Conservation (phyloP, 345 rosid species). For the Murraya koenigii region DNA sequence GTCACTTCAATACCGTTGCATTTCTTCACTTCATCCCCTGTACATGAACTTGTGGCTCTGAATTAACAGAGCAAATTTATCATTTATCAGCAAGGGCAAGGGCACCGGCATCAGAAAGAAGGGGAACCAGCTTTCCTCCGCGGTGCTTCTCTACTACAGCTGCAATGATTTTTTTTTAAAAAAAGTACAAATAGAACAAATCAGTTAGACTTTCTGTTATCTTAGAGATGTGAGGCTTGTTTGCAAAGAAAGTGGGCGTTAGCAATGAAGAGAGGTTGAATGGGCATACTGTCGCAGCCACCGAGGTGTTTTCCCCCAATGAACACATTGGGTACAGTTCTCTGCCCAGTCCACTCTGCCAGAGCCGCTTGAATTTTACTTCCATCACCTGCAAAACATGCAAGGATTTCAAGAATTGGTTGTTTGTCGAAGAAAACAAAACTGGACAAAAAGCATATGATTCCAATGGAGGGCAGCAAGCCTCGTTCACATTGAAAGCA, state of each 20-base stretch:
- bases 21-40: not conserved
- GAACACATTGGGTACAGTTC: conserved; percentile 66
- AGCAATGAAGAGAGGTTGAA: not conserved
- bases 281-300: conserved; percentile 60
- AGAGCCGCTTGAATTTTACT: conserved; percentile 48
- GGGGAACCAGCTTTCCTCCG: conserved; percentile 50
- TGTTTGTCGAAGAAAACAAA: not conserved
- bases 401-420: not conserved
- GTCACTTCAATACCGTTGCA: not conserved
- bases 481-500: not conserved
- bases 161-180: conserved; percentile 32
- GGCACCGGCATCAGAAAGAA: conserved; percentile 61
- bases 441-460: not conserved
- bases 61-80: conserved; percentile 35
- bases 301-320: conserved; percentile 64
- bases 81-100: conserved; percentile 35
- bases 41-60: not conserved
- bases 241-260: not conserved
- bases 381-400: conserved; percentile 41
- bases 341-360: conserved; percentile 57
- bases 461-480: not conserved
- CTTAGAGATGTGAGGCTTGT: not conserved
- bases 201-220: not conserved
- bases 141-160: conserved; percentile 49
- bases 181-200: not conserved